Base-by-base conservation (phyloP, 108 stramenopile species). In the Skeletonema menzelii region DNA sequence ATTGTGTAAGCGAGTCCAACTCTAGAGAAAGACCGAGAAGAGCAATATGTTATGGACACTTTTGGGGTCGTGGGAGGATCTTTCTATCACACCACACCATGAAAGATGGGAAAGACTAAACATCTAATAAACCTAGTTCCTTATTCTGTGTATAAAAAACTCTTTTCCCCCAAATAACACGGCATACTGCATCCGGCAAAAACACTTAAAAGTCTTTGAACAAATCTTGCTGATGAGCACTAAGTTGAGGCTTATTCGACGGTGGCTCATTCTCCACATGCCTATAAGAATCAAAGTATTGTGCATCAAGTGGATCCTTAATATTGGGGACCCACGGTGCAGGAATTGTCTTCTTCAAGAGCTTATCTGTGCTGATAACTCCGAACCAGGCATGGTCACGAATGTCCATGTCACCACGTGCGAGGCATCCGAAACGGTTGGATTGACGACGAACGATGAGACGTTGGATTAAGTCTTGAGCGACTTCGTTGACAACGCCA, bases 261-360 rank as follows among this genome's bases (percentile, higher is more conserved):
- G 88, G 87, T 42, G 87, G 84, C 59, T 95, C 91, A 60, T 95
- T 95, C 77, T 98, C 98, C 31, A 97, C 94, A 80, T 98, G 98
- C 70, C 90, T 85, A 69, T 96, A 96, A n/a, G 97, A 93, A 70
- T 98, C 99, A 77, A 99, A 98, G 81, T 98, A 93, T 12, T 94
- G 93, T 4, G 97, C 94, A 77, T 99, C 99, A 63, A 97, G 69
- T 7, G 88, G 80, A 79, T 96, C 91, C 80, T 87, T 90, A 61
- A 99, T 95, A 27, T 85, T 72, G 7, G 99, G 99, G 35, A 96
- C 87, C 96, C 97, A 99, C 3, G 99, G 99, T 27, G 99, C 93
- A 26, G 88, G 83, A 69, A 97, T 83, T 69, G 92, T 85, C 80
- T 96, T 97, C 40, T 77, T 53, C 34, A 87, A 34, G 58, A 95